A percentile compares a stretch with the other conserved stretches of the same genome.
phyloP scores from a whole-genome alignment of 2,329 filamentous ascomycete species.

The Arthrobotrys conoides region DNA sequence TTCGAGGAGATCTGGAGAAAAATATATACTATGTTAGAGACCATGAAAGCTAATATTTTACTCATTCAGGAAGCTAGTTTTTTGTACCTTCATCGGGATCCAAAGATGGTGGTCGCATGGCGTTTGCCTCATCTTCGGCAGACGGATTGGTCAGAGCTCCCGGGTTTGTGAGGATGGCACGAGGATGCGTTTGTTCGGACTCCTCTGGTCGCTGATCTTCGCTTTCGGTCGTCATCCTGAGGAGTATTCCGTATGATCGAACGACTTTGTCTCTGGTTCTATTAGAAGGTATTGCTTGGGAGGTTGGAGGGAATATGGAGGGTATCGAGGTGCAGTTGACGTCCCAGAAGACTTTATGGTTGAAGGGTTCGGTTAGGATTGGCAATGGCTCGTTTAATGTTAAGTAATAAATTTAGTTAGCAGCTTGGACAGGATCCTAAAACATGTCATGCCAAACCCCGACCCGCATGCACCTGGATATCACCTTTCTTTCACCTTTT shows the following conservation, averaged over 20 bases:
- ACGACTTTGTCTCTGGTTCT: background rate
- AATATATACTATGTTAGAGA: background rate
- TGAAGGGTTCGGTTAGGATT: constrained; percentile 19
- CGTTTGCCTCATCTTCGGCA: constrained; percentile 53
- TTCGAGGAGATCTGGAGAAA: constrained; percentile 62
- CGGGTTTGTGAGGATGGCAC: constrained; percentile 52
- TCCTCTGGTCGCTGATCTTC: constrained; percentile 30
- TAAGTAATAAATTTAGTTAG: background rate
- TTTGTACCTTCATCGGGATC: constrained; percentile 49
- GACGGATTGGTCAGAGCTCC: constrained; percentile 58
- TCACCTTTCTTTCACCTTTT: background rate
- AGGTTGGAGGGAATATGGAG: background rate
- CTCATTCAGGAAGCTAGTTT: background rate
- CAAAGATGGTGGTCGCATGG: constrained; percentile 39
- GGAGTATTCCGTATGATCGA: background rate
- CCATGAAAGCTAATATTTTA: background rate
- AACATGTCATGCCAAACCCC: background rate
- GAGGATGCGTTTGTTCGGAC: constrained; percentile 34
- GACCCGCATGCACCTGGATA: background rate
- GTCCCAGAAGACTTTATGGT: constrained; percentile 5
- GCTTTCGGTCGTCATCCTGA: constrained; percentile 53
- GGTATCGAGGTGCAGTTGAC: background rate
- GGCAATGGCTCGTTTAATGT: background rate
- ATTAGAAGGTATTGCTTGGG: background rate
- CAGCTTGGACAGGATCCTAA: constrained; percentile 15